Evolutionary conservation across 139 green algal genomes (phyloP).

Genomic region (Haematococcus lacustris): DNA sequence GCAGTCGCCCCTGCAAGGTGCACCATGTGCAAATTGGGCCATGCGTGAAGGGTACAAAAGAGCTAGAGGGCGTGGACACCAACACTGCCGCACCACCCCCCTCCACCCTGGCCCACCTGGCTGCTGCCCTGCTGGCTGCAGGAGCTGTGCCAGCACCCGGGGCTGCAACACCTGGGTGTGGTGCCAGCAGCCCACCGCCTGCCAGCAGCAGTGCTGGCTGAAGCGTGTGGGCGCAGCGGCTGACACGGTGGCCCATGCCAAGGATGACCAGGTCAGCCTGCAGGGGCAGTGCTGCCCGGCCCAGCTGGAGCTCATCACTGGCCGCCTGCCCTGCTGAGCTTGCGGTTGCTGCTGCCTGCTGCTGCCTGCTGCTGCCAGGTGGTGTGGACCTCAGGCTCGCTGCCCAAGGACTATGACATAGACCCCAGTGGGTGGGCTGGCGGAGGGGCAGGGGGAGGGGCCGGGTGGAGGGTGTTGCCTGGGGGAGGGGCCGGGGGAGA

Average conservation of each 20-base stretch:
- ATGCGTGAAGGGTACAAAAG: too few species aligned
- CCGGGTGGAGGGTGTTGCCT: too few species aligned
- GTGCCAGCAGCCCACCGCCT: slow-evolving; percentile 3
- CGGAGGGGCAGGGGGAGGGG: too few species aligned
- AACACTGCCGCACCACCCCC: too few species aligned
- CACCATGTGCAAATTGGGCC: too few species aligned
- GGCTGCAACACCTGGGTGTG: slow-evolving; percentile 22
- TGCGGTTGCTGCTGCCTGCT: too few species aligned
- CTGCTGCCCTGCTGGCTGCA: too few species aligned
- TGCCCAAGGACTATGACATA: slow-evolving; percentile 19
- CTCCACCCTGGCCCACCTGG: too few species aligned
- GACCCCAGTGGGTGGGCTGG: slow-evolving; percentile 16
- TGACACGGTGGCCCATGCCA: background rate
- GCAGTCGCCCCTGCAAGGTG: too few species aligned
- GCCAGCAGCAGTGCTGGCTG: slow-evolving; percentile 18
- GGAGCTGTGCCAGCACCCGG: slow-evolving; percentile 1
- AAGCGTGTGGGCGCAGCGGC: slow-evolving; percentile 8
- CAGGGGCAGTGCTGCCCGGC: background rate
- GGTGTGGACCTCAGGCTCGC: slow-evolving; percentile 11
- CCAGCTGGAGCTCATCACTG: background rate
- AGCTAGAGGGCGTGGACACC: too few species aligned
- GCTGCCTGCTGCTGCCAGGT: too few species aligned
- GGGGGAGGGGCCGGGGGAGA: too few species aligned
- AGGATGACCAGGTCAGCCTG: background rate
- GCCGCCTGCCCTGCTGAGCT: background rate